phyloP scores from a whole-genome alignment of 306 rosid genomes.

The Trichosanthes truncata region DNA sequence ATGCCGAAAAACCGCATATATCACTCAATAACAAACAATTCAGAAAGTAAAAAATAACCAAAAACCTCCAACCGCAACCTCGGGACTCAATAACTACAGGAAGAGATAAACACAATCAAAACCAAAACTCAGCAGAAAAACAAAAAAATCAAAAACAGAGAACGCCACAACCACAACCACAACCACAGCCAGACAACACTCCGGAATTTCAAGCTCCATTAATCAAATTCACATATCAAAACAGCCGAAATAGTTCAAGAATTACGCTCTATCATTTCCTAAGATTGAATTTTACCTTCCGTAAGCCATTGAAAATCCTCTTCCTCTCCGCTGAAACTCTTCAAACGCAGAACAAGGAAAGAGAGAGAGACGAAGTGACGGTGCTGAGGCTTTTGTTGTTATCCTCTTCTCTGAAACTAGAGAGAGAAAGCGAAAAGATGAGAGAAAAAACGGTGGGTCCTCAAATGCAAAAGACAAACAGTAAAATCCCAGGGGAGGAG shows the following conservation, averaged over 20 bases:
- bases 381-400: conserved; percentile 9
- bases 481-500: conserved; percentile 4
- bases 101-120: background rate
- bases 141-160: background rate
- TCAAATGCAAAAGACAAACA: conserved; percentile 4
- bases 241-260: background rate
- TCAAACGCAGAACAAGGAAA: background rate
- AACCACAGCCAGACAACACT: background rate
- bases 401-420: background rate
- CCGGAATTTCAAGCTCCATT: background rate
- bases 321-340: background rate
- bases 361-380: conserved; percentile 7
- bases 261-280: background rate
- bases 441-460: conserved; percentile 9
- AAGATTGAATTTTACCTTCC: background rate
- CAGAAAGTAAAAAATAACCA: background rate
- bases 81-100: background rate
- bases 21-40: background rate
- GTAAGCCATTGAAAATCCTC: background rate
- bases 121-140: background rate
- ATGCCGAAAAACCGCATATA: background rate
- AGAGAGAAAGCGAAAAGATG: background rate
- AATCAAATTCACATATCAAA: background rate
- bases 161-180: background rate
- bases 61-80: background rate